phyloP scores from a whole-genome alignment of 1,284 basidiomycete genomes.

The Hemileia vastatrix region DNA sequence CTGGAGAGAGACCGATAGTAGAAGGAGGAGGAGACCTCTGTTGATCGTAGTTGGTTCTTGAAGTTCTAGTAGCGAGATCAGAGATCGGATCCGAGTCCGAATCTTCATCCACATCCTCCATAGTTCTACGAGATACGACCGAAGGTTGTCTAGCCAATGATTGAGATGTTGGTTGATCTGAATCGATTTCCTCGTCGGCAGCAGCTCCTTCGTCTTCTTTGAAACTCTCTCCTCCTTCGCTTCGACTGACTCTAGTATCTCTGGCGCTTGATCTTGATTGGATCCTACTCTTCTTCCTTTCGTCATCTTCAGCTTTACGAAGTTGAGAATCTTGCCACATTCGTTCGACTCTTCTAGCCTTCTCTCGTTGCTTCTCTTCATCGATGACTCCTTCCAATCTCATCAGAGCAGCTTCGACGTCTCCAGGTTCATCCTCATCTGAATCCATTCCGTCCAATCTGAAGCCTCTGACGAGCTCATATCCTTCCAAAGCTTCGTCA shows the following conservation, averaged over 20 bases:
- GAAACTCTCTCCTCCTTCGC: background rate
- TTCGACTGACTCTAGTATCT: background rate
- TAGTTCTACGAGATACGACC: background rate
- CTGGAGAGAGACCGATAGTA: background rate
- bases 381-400: conserved; percentile 38
- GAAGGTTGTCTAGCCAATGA: background rate
- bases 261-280: background rate
- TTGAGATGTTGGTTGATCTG: background rate
- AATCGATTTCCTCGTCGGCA: background rate
- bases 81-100: background rate
- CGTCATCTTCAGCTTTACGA: conserved; percentile 49
- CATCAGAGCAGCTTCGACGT: conserved; percentile 36
- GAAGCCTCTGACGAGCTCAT: no score
- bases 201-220: background rate
- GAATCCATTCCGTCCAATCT: conserved; percentile 30
- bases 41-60: background rate
- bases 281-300: conserved; percentile 4
- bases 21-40: background rate
- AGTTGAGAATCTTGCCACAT: conserved; percentile 27
- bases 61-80: background rate
- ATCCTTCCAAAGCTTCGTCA: conserved; percentile 36
- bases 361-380: conserved; percentile 32
- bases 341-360: conserved; percentile 31
- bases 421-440: conserved; percentile 34
- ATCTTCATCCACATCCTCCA: background rate